Evolutionary conservation across 495 filamentous ascomycete genomes (phyloP), one percentile per base, ranked within the genome.

Genomic region (Podospora anserina): DNA sequence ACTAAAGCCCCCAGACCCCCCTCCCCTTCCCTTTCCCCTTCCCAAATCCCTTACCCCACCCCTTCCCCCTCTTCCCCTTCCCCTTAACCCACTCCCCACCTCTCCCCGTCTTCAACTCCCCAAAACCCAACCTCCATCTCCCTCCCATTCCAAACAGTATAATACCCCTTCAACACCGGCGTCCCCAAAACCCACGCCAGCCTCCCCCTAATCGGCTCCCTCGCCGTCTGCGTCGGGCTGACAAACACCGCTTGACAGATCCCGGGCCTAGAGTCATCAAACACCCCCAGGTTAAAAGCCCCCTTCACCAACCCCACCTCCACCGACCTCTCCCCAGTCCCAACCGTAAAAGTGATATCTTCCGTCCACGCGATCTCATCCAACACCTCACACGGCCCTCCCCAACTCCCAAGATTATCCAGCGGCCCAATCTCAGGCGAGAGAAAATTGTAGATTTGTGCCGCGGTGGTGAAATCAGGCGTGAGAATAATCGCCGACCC

Each of bases 131-230:
- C 20, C 39, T 62, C 66, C 54, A 64, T 60, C 0, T 68, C 65
- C 6, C 30, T 49, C 2, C 58, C 68, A 61, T 78, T 68, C 74
- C 72, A 76, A 3, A 72, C 69, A 1, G 76, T 76, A 34, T 75
- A 75, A 32, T 74, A 78, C 19, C 63, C 59, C 66, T 72, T 68
- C 13, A 78, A 28, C 44, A 68, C 57, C 1, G 72, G 66, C 11
- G 57, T 69, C 2, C 76, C 74, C 27, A 72, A 30, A 0, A 74
- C 59, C 76, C 76, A 77, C 20, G 63, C 69, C 4, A 72, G 71
- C 7, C 69, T 49, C 0, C 67, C 60, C 4, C 66, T 13, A 27
- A 72, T 15, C 4, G 73, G 75, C 19, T 74, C 74, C 55, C 66
- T 34, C 3, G 70, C 64, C 1, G 63, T 30, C 1, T 55, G 19